A percentile compares a stretch with the other conserved stretches of the same genome.
These are phyloP conservation scores for Sporothrix brunneoviolacea DNA, from an alignment of 2,329 filamentous ascomycete species.

Conservation along the genomic window DNA sequence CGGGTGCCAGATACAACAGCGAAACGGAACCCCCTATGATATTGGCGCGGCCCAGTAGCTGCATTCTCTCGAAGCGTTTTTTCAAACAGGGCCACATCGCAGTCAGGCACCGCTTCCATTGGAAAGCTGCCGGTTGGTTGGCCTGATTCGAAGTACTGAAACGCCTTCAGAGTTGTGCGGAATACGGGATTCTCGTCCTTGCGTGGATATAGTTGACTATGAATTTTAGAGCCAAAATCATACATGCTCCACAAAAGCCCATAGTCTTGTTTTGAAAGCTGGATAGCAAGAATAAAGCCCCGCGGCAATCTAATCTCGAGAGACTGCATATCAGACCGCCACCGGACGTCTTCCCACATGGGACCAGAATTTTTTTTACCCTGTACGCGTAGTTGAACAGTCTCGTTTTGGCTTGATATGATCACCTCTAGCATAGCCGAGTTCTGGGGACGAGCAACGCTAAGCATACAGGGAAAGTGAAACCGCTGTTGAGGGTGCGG, in stretches of 20 bases:
- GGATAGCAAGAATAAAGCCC: conserved; percentile 65
- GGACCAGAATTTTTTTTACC: conserved; percentile 60
- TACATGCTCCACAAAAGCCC: conserved; percentile 74
- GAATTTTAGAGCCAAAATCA: conserved; percentile 73
- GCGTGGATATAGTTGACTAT: conserved; percentile 61
- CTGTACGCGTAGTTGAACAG: conserved; percentile 69
- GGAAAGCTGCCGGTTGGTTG: conserved; percentile 68
- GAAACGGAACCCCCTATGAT: conserved; percentile 74
- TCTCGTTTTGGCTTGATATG: conserved; percentile 71
- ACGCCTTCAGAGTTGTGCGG: conserved; percentile 61
- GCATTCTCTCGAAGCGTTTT: conserved; percentile 60
- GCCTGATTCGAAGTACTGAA: conserved; percentile 74
- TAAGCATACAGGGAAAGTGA: conserved; percentile 67
- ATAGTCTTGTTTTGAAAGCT: conserved; percentile 71
- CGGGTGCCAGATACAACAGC: conserved; percentile 70
- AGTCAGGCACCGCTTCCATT: conserved; percentile 63
- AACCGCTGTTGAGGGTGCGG: conserved; percentile 43
- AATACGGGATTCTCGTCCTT: conserved; percentile 65
- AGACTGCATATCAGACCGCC: conserved; percentile 61
- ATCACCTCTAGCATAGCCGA: conserved; percentile 66
- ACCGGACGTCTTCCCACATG: conserved; percentile 75
- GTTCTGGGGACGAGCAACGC: conserved; percentile 62
- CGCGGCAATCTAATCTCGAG: conserved; percentile 67
- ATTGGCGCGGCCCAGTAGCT: conserved; percentile 62
- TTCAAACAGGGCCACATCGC: conserved; percentile 71